These are phyloP conservation scores for Auriscalpium microsporum DNA, from an alignment of 768 basidiomycete genomes.

Conservation along the genomic window DNA sequence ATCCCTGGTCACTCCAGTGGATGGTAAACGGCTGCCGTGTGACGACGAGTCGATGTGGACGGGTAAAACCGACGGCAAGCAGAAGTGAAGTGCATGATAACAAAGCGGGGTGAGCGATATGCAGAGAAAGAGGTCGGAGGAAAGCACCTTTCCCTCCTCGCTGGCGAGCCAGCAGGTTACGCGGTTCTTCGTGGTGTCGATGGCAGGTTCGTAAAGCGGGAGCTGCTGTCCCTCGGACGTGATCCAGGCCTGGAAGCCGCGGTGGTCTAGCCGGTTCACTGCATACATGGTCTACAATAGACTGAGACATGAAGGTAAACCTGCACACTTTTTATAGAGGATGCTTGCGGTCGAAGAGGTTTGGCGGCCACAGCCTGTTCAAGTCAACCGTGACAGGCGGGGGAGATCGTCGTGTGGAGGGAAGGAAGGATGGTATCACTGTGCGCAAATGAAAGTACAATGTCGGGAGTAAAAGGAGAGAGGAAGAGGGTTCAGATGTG, in stretches of 20 bases:
- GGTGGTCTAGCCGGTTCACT: slow-evolving; percentile 32
- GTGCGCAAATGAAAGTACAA: too few relatives aligned
- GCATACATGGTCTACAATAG: too few relatives aligned
- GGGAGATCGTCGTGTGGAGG: too few relatives aligned
- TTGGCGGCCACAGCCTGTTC: too few relatives aligned
- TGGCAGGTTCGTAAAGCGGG: slow-evolving; percentile 47
- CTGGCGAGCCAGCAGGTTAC: slow-evolving; percentile 67
- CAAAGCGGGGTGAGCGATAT: neutral
- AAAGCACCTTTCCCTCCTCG: slow-evolving; percentile 44
- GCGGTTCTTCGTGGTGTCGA: slow-evolving; percentile 34
- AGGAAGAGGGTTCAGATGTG: too few relatives aligned
- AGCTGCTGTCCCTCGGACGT: slow-evolving; percentile 39
- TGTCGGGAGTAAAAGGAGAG: too few relatives aligned
- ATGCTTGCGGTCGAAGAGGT: neutral
- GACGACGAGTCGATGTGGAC: slow-evolving; percentile 44
- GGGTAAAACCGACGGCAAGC: neutral
- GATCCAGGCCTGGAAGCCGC: slow-evolving; percentile 67
- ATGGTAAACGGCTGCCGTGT: slow-evolving; percentile 62
- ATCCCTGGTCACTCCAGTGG: slow-evolving; percentile 56
- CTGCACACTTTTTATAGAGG: neutral
- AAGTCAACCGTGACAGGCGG: too few relatives aligned
- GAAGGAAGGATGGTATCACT: too few relatives aligned
- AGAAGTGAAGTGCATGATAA: neutral
- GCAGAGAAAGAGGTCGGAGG: neutral
- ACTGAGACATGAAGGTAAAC: too few relatives aligned